A percentile compares a stretch with the other conserved stretches of the same genome.
Conservation (phyloP, 441 rosid genomes). For the Pelargonium cotyledonis region DNA sequence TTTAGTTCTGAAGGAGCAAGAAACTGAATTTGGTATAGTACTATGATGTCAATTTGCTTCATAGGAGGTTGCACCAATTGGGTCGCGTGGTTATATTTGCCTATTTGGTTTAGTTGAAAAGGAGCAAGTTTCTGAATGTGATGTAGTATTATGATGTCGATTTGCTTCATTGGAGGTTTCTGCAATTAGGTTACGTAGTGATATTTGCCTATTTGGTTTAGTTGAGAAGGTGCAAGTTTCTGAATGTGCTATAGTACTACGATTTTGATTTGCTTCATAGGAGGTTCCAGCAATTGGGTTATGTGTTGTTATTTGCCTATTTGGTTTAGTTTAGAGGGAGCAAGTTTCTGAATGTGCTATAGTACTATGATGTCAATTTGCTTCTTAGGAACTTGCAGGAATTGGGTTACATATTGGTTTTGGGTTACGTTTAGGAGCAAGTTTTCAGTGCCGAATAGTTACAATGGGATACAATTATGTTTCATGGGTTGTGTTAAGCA, state of each 20-base stretch:
- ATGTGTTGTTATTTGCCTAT: too few relatives aligned
- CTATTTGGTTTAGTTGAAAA: neutral
- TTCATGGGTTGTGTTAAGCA: too few relatives aligned
- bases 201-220: too few relatives aligned
- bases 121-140: neutral
- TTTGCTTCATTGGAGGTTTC: neutral
- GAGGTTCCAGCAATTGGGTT: too few relatives aligned
- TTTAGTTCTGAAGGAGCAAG: too few relatives aligned
- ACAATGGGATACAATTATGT: too few relatives aligned
- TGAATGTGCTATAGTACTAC: too few relatives aligned
- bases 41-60: too few relatives aligned
- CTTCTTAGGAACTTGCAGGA: neutral
- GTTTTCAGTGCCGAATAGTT: neutral
- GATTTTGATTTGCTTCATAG: too few relatives aligned
- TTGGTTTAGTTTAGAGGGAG: neutral
- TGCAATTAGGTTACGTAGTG: neutral
- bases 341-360: neutral
- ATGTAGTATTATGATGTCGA: neutral
- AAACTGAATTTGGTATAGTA: too few relatives aligned
- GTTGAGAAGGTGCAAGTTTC: neutral
- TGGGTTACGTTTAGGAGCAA: neutral
- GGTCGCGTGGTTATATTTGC: too few relatives aligned
- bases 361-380: neutral
- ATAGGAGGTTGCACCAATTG: too few relatives aligned
- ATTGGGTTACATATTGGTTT: neutral